These are phyloP conservation scores for Coccomyxa sp. DNA, from an alignment of 139 green algal species.

Conservation along the genomic window DNA sequence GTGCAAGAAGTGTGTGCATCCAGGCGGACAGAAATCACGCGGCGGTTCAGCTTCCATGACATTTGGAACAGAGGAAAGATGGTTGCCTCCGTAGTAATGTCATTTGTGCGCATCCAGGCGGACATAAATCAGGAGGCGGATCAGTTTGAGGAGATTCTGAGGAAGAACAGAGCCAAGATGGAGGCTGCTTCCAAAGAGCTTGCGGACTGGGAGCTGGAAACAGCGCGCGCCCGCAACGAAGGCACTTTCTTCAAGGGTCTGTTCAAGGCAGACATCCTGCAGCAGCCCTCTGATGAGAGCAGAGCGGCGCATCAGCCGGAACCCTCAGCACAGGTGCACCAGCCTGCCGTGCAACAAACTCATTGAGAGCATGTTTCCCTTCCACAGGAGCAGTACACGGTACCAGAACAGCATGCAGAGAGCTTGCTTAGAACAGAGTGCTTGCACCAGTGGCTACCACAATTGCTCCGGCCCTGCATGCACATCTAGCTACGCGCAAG, in stretches of 20 bases:
- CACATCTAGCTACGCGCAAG: too few species aligned
- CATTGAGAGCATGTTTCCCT: neutral
- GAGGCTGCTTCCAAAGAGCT: slow-evolving; percentile 30
- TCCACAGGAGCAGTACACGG: neutral
- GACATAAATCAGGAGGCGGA: slow-evolving; percentile 47
- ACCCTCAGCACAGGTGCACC: neutral
- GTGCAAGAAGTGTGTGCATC: neutral
- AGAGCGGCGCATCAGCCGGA: neutral
- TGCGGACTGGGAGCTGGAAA: slow-evolving; percentile 34
- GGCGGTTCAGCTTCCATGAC: slow-evolving; percentile 37
- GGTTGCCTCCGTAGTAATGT: neutral
- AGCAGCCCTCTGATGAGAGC: neutral
- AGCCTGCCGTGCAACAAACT: too few species aligned
- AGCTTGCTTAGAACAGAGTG: neutral
- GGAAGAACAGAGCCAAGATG: slow-evolving; percentile 18
- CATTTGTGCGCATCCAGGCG: slow-evolving; percentile 13
- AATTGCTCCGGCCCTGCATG: too few species aligned
- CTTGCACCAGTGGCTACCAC: neutral
- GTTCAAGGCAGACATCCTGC: slow-evolving; percentile 8
- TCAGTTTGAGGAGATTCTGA: slow-evolving; percentile 45
- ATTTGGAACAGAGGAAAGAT: neutral
- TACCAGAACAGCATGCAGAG: neutral
- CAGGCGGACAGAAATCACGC: slow-evolving; percentile 45
- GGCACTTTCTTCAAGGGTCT: slow-evolving; percentile 52
- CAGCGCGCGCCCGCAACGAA: slow-evolving; percentile 26